Base-by-base conservation (phyloP, 805 yeast genomes). In the Lachancea lanzarotensis region DNA sequence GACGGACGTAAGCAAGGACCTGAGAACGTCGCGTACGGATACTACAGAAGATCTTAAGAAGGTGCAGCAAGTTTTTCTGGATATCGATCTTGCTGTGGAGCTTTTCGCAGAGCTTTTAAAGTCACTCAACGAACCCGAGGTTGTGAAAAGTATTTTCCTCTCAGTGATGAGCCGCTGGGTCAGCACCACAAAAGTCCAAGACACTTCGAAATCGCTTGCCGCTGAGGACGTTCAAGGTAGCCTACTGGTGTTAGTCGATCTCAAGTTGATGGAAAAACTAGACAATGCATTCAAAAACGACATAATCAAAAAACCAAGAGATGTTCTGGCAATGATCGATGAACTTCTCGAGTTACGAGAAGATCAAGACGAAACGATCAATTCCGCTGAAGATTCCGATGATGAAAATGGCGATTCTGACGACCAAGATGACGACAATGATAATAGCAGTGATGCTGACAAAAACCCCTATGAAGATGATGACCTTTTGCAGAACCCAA, bases 91-190 rank as follows among this genome's bases (percentile, higher is more conserved):
- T 0, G 64, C 79, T 0, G 53, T 76, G 5, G 75, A 67, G 2
- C 47, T 66, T 13, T 63, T 72, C 15, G 46, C 76, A 1, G 66
- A 63, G 3, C 53, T 85, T 3, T 60, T 86, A 44, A 65, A 67
- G 39, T 69, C 74, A 20, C 54, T 81, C 6, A 78, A 76, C 45
- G 77, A 77, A 35, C 59, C 56, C 2, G 67, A 63, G 0, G 60
- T 71, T 11, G 61, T 76, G 2, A 76, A 67, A 46, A 65, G 54
- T 27, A 62, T 72, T 2, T 84, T 88, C 52, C 61, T 79, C 3
- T 50, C 48, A 0, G 62, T 81, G 1, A 65, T 91, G 49, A 72
- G 73, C 45, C 68, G 81, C 52, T 86, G 95, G 90, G 69, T 84
- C 18, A 46, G 53, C 25, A 45, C 45, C 8, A 35, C 49, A 2